phyloP scores from a whole-genome alignment of 1,284 basidiomycete species.

The Apiotrichum gracile region DNA sequence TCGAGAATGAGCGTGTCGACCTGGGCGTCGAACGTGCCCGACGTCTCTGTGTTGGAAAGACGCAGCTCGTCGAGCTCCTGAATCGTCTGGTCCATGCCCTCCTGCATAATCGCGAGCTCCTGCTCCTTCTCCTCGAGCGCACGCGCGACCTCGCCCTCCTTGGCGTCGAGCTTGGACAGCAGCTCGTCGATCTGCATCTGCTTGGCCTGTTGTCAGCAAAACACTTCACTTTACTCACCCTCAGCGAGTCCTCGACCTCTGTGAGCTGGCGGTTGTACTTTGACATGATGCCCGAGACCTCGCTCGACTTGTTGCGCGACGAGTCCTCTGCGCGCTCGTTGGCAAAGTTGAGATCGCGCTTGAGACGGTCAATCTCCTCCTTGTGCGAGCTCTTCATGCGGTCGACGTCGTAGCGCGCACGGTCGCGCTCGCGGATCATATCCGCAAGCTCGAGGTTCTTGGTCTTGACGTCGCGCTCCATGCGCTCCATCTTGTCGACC shows the following conservation, averaged over 20 bases:
- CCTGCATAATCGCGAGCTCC: constrained; percentile 91
- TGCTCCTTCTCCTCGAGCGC: constrained; percentile 93
- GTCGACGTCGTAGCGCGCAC: constrained; percentile 95
- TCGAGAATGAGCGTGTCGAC: constrained; percentile 96
- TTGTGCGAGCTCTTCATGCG: constrained; percentile 90
- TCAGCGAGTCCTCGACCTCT: constrained; percentile 88
- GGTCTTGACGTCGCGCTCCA: constrained; percentile 95
- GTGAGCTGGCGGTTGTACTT: constrained; percentile 96
- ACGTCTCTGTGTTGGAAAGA: constrained; percentile 74
- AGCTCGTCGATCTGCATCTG: constrained; percentile 92
- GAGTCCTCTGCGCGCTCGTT: constrained; percentile 97
- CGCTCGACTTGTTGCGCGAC: constrained; percentile 82
- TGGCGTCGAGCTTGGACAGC: constrained; percentile 68
- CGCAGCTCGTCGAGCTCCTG: constrained; percentile 82
- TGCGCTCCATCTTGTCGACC: constrained; percentile 98
- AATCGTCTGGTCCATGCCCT: constrained; percentile 91
- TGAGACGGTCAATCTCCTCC: constrained; percentile 88
- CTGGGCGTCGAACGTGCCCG: constrained; percentile 87
- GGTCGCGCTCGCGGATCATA: constrained; percentile 96
- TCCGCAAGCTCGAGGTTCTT: constrained; percentile 98
- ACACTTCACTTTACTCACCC: constrained; percentile 56
- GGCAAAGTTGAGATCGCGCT: constrained; percentile 91
- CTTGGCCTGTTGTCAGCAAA: constrained; percentile 58
- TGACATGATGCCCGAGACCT: constrained; percentile 78
- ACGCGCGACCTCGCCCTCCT: constrained; percentile 68